Conservation (phyloP, 2,329 filamentous ascomycete species). For the Ophiosphaerella herpotricha region DNA sequence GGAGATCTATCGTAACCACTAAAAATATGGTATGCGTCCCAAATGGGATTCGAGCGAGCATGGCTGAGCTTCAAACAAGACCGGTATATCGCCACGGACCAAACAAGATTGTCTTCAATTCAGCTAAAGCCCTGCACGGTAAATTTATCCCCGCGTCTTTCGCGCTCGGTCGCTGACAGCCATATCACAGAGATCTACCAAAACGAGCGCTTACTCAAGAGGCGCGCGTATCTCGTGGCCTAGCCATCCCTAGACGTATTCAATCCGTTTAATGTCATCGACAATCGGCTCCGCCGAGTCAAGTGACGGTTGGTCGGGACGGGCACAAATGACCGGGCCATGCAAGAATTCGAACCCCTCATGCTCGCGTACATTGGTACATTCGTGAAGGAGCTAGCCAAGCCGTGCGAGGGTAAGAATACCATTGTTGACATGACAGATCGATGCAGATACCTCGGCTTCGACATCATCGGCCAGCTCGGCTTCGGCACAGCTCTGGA, state of each 20-base stretch:
- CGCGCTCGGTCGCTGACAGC: background rate
- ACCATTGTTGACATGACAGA: too few species aligned
- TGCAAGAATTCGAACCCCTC: constrained; percentile 45
- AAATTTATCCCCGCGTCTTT: constrained; percentile 33
- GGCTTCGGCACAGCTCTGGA: too few species aligned
- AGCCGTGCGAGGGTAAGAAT: background rate
- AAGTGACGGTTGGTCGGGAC: constrained; percentile 47
- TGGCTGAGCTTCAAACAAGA: background rate
- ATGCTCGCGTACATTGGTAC: background rate
- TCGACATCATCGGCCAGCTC: too few species aligned
- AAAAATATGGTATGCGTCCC: constrained; percentile 36
- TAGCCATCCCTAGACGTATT: constrained; percentile 5
- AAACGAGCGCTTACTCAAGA: constrained; percentile 14
- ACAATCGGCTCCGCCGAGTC: constrained; percentile 43
- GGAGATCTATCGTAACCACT: background rate
- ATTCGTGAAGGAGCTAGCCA: background rate
- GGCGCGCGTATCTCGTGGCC: constrained; percentile 9
- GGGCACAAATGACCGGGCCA: constrained; percentile 45
- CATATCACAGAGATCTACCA: constrained; percentile 11
- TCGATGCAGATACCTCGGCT: too few species aligned
- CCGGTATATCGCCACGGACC: constrained; percentile 70
- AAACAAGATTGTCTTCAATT: constrained; percentile 76
- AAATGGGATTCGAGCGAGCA: too few species aligned
- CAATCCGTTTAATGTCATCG: constrained; percentile 30
- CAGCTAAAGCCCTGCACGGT: constrained; percentile 53